Conservation (phyloP, 176 grass and related monocot genomes). For the Otatea glauca region DNA sequence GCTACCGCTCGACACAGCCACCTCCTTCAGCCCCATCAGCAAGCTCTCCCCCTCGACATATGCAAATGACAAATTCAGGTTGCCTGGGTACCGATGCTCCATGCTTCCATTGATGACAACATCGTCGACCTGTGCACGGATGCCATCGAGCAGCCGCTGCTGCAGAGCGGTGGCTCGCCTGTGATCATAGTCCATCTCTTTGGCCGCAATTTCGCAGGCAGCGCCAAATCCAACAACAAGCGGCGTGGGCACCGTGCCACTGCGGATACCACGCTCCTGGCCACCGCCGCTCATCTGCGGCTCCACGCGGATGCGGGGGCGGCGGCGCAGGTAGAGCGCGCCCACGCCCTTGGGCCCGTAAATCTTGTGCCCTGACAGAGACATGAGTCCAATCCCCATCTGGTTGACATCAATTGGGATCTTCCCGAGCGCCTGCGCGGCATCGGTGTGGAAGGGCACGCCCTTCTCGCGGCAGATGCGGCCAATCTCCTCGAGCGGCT, state of each 20-base stretch:
- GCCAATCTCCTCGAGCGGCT: conserved; percentile 86
- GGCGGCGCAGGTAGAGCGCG: conserved; percentile 82
- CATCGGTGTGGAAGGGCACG: conserved; percentile 87
- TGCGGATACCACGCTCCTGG: conserved; percentile 90
- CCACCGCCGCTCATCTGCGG: conserved; percentile 94
- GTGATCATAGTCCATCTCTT: conserved; percentile 90
- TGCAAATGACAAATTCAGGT: conserved; percentile 88
- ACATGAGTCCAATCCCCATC: conserved; percentile 93
- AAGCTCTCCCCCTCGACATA: conserved; percentile 95
- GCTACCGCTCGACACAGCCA: conserved; percentile 91
- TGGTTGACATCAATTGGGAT: conserved; percentile 74
- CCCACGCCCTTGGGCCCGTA: conserved; percentile 95
- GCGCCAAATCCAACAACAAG: conserved; percentile 86
- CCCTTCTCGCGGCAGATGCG: conserved; percentile 81
- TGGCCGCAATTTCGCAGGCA: conserved; percentile 73
- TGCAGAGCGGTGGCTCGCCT: conserved; percentile 45
- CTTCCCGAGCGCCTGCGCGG: conserved; percentile 80
- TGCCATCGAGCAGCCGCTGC: conserved; percentile 70
- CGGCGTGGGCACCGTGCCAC: conserved; percentile 82
- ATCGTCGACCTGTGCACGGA: conserved; percentile 63
- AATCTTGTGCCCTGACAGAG: conserved; percentile 87
- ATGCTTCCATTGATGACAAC: conserved; percentile 89
- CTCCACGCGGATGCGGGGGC: conserved; percentile 84
- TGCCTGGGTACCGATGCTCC: conserved; percentile 88
- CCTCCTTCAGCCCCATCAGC: conserved; percentile 95